phyloP scores from a whole-genome alignment of 805 yeast genomes.

The Kluyveromyces wickerhamii region DNA sequence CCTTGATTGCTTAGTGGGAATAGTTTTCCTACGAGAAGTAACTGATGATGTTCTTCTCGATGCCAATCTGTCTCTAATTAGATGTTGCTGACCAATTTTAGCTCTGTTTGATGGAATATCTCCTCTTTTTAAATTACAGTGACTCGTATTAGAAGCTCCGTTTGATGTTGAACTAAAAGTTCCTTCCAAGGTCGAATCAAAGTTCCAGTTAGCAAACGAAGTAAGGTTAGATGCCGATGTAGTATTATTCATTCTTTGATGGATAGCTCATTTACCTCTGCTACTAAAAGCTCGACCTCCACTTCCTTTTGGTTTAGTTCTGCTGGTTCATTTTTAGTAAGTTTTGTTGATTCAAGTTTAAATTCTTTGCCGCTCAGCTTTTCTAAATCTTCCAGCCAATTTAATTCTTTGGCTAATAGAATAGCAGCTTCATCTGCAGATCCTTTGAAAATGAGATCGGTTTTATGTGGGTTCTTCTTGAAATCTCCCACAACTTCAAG shows the following conservation, averaged over 20 bases:
- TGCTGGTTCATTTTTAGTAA: neutral
- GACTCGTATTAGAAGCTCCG: too few species aligned
- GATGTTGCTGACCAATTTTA: neutral
- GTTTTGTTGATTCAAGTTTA: neutral
- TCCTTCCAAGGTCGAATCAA: neutral
- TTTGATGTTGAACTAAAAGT: neutral
- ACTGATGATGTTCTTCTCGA: neutral
- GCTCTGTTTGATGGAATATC: too few species aligned
- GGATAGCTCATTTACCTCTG: slow-evolving; percentile 1
- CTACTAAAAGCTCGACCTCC: neutral
- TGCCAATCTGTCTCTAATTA: neutral
- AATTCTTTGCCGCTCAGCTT: slow-evolving; percentile 27
- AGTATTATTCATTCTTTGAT: neutral
- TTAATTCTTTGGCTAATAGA: slow-evolving; percentile 43
- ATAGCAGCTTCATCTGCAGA: slow-evolving; percentile 62
- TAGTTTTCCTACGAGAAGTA: too few species aligned
- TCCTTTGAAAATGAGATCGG: slow-evolving; percentile 54
- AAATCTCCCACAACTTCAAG: slow-evolving; percentile 75
- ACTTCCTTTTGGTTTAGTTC: neutral
- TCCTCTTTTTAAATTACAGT: too few species aligned
- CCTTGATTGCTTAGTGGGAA: neutral
- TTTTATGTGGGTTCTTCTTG: slow-evolving; percentile 39
- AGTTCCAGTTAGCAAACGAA: neutral
- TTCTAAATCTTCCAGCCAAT: slow-evolving; percentile 56
- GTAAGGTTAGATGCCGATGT: neutral